Evolutionary conservation across 2,329 filamentous ascomycete species (phyloP), one percentile per base, ranked within the genome.

Genomic region (Monilinia polystroma): DNA sequence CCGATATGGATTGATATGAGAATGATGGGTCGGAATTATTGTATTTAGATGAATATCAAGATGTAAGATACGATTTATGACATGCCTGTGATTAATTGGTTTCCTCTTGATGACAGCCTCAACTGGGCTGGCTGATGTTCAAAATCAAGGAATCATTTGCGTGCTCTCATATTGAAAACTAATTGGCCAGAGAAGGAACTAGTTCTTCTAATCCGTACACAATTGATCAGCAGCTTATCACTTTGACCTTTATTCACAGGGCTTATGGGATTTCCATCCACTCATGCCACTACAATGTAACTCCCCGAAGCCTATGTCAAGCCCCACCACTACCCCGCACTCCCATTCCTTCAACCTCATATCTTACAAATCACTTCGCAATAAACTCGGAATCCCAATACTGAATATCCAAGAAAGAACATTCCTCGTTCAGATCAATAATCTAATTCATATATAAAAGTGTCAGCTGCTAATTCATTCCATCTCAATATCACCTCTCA

Each of bases 321-420:
- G 20, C 45, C 18, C 41, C 56, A 35, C 41, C 3, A 59, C 26
- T 49, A 49, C 57, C 57, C 57, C 57, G 57, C 57, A 38, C 23
- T 38, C 29, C 20, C 47, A 49, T 11, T 32, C 32, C 57, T 60
- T 55, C 52, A 49, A 49, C 43, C 29, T 49, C 11, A 18, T 35
- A 18, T 23, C 43, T 29, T 43, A 57, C 14, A 41, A 56, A 47
- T 32, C 38, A 29, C 7, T 14, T 20, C 47, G 47, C 47, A 23
- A 8, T 26, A 18, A 49, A 32, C 20, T 20, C 41, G 20, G 7
- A 2, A 18, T 35, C 26, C 18, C 12, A 12, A 49, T 35, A 35
- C 14, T 16, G 4, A 23, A 2, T 4, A 35, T 35, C 26, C 43
- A 0, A 4, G 18, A 16, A 7, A 14, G 38, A 41, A 14, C 38